Evolutionary conservation across 371 early-diverging fungal species (phyloP).

Genomic region (Rhizopus sp.): DNA sequence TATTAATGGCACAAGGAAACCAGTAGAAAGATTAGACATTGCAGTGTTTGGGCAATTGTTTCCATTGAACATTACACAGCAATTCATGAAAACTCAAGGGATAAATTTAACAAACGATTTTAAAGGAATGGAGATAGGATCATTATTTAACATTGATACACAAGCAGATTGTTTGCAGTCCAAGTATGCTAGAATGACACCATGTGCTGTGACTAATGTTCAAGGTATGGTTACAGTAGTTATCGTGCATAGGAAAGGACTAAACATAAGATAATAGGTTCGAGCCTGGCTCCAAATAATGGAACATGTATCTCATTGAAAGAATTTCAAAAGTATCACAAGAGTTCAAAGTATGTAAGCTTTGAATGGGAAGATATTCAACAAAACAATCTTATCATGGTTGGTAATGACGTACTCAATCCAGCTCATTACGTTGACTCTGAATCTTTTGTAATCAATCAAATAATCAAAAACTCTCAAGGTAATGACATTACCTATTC

Average conservation of each 20-base stretch:
- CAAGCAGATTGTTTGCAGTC: constrained; percentile 38
- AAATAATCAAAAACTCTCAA: constrained; percentile 27
- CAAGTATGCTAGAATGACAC: constrained; percentile 26
- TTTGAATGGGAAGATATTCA: constrained; percentile 27
- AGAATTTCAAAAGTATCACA: constrained; percentile 4
- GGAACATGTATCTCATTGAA: constrained; percentile 15
- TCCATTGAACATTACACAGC: constrained; percentile 31
- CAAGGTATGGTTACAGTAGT: constrained; percentile 30
- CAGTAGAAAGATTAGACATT: constrained; percentile 29
- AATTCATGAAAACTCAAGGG: constrained; percentile 33
- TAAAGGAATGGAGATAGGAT: constrained; percentile 45
- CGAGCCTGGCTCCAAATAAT: neutral
- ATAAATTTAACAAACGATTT: constrained; percentile 47
- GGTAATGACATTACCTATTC: constrained; percentile 52
- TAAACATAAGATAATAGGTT: constrained; percentile 7
- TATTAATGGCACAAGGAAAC: constrained; percentile 25
- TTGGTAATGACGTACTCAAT: constrained; percentile 23
- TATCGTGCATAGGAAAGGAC: neutral
- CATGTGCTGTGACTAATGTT: constrained; percentile 40
- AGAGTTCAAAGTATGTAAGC: constrained; percentile 12
- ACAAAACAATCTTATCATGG: neutral
- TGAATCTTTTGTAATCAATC: constrained; percentile 29
- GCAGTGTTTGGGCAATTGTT: constrained; percentile 53
- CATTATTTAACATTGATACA: constrained; percentile 51
- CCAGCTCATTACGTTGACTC: constrained; percentile 25